Percentiles rank a stretch among this genome's conserved stretches.
phyloP scores from a whole-genome alignment of 2,329 filamentous ascomycete species.

The Diaporthe citriasiana region DNA sequence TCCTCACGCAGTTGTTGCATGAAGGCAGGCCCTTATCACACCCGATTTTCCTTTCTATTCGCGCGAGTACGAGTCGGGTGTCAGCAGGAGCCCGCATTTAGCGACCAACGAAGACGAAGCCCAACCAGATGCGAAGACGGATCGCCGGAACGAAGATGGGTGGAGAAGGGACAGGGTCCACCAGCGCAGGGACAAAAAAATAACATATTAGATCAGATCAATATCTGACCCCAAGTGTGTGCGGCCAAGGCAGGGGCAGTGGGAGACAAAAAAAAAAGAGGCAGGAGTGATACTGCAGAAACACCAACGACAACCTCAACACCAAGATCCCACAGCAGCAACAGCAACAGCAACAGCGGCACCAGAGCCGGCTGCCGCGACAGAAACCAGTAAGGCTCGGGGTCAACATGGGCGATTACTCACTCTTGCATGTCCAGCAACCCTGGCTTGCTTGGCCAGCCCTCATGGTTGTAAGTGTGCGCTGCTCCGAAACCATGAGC shows the following conservation, averaged over 20 bases:
- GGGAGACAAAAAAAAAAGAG: background rate
- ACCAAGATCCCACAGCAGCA: background rate
- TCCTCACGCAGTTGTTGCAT: constrained; percentile 60
- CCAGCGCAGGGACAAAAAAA: background rate
- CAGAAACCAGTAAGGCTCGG: background rate
- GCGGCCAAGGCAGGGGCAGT: background rate
- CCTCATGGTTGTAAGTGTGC: constrained; percentile 28
- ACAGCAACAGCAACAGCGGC: background rate
- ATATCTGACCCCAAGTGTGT: constrained; percentile 14
- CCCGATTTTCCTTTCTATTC: constrained; percentile 61
- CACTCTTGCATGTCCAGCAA: constrained; percentile 62
- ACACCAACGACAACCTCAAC: background rate
- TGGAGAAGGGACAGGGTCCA: constrained; percentile 18
- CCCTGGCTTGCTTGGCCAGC: constrained; percentile 47
- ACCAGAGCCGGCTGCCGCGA: background rate
- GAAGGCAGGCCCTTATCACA: constrained; percentile 59
- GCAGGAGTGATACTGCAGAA: background rate
- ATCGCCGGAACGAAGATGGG: background rate
- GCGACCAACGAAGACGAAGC: constrained; percentile 13
- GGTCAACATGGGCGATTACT: constrained; percentile 44
- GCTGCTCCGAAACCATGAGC: constrained; percentile 10
- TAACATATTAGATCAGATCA: constrained; percentile 9
- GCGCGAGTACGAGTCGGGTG: constrained; percentile 7
- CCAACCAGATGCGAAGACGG: constrained; percentile 9
- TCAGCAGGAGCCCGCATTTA: constrained; percentile 19